Conservation (phyloP, 495 filamentous ascomycete genomes). For the Tirmania nivea region DNA sequence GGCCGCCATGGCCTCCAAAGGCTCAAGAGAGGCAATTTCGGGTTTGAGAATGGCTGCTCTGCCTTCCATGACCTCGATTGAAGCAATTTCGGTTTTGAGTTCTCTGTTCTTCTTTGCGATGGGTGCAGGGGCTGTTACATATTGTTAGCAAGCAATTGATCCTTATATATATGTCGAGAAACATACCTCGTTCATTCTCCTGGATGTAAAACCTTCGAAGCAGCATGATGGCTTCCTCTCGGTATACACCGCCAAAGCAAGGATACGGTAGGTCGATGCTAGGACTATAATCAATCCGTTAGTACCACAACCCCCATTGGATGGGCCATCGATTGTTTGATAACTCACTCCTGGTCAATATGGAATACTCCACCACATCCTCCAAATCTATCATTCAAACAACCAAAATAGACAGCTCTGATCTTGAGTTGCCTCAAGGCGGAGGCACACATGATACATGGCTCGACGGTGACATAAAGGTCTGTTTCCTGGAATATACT, state of each 20-base stretch:
- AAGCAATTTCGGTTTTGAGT: constrained; percentile 30
- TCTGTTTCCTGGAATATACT: constrained; percentile 45
- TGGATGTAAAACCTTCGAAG: constrained; percentile 88
- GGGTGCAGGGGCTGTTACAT: constrained; percentile 8
- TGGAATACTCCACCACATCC: constrained; percentile 80
- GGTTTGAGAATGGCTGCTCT: neutral
- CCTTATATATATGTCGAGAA: neutral
- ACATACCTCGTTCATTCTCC: constrained; percentile 67
- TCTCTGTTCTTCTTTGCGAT: constrained; percentile 27
- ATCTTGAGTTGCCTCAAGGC: constrained; percentile 65
- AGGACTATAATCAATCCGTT: constrained; percentile 3
- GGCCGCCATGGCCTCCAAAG: no score
- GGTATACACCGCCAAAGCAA: constrained; percentile 47
- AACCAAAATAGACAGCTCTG: constrained; percentile 77
- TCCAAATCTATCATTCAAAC: constrained; percentile 84
- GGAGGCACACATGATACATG: constrained; percentile 97
- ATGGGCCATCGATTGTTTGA: constrained; percentile 1
- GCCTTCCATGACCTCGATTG: constrained; percentile 8
- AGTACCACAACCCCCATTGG: constrained; percentile 16
- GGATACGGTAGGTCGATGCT: constrained; percentile 4
- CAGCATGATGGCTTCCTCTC: constrained; percentile 74
- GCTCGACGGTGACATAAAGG: constrained; percentile 92
- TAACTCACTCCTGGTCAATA: constrained; percentile 49
- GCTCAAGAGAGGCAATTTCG: no score
- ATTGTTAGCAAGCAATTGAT: neutral